Evolutionary conservation across 257 asterid species (phyloP).

Genomic region (Vinca minor): DNA sequence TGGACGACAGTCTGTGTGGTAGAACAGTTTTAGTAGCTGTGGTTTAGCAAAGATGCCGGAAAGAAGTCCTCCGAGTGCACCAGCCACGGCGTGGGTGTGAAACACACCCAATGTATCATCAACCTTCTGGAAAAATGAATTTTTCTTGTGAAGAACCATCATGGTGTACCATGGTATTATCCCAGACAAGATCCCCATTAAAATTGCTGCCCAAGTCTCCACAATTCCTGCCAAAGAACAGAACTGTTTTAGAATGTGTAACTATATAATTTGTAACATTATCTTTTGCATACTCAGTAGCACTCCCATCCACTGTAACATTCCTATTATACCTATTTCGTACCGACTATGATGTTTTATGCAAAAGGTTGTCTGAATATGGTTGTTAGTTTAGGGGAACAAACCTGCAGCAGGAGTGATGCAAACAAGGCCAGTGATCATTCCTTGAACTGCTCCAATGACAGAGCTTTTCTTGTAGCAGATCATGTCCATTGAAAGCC

Average conservation of each 20-base stretch:
- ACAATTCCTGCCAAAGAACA: conserved; percentile 46
- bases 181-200: conserved; percentile 67
- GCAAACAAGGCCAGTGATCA: conserved; percentile 82
- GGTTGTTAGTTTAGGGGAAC: too few species aligned
- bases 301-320: too few species aligned
- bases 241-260: too few species aligned
- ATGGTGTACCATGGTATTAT: conserved; percentile 69
- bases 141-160: conserved; percentile 74
- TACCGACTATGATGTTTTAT: too few species aligned
- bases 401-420: conserved; percentile 69
- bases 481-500: conserved; percentile 59
- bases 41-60: conserved; percentile 81
- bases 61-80: conserved; percentile 62
- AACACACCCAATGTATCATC: conserved; percentile 84
- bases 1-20: conserved; percentile 50
- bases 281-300: too few species aligned
- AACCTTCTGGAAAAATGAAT: conserved; percentile 47
- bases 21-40: conserved; percentile 43
- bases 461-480: conserved; percentile 60
- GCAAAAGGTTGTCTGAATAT: too few species aligned
- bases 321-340: too few species aligned
- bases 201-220: conserved; percentile 61
- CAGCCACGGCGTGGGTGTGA: conserved; percentile 88
- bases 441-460: conserved; percentile 69
- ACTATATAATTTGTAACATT: too few species aligned